phyloP scores from a whole-genome alignment of 495 filamentous ascomycete species.

The Viridothelium virens region DNA sequence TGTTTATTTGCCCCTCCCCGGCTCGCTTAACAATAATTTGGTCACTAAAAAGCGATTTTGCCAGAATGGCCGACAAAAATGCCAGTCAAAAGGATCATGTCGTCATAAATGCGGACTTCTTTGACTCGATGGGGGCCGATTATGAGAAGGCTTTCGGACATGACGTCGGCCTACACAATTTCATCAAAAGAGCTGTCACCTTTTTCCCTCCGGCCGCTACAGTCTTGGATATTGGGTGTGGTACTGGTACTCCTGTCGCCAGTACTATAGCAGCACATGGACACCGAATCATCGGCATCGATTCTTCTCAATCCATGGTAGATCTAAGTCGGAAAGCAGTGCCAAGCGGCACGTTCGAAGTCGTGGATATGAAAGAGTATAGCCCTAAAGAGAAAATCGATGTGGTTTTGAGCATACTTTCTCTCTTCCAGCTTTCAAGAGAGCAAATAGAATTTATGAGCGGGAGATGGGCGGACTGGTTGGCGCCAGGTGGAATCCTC shows the following conservation, averaged over 20 bases:
- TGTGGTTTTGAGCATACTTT: slow-evolving; percentile 15
- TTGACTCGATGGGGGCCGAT: background rate
- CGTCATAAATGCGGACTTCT: background rate
- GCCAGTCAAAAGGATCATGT: no score
- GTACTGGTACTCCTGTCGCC: slow-evolving; percentile 38
- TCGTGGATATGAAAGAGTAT: slow-evolving; percentile 31
- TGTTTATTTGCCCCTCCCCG: no score
- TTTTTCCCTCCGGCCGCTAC: slow-evolving; percentile 19
- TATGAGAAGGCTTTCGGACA: slow-evolving; percentile 1
- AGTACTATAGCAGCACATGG: slow-evolving; percentile 29
- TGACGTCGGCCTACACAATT: background rate
- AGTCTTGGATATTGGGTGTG: slow-evolving; percentile 37
- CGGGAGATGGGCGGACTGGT: slow-evolving; percentile 5
- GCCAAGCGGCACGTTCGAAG: slow-evolving; percentile 30
- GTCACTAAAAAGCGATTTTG: no score
- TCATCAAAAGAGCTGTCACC: slow-evolving; percentile 16
- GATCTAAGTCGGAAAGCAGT: slow-evolving; percentile 29
- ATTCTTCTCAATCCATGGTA: slow-evolving; percentile 34
- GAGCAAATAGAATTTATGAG: slow-evolving; percentile 9
- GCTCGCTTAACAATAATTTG: no score
- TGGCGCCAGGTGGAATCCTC: slow-evolving; percentile 12
- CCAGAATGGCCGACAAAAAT: no score
- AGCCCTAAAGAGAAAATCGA: slow-evolving; percentile 18
- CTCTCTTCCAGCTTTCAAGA: slow-evolving; percentile 10
- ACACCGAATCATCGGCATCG: slow-evolving; percentile 36